phyloP scores from a whole-genome alignment of 129 eudicot species.

The Tanacetum coccineum region DNA sequence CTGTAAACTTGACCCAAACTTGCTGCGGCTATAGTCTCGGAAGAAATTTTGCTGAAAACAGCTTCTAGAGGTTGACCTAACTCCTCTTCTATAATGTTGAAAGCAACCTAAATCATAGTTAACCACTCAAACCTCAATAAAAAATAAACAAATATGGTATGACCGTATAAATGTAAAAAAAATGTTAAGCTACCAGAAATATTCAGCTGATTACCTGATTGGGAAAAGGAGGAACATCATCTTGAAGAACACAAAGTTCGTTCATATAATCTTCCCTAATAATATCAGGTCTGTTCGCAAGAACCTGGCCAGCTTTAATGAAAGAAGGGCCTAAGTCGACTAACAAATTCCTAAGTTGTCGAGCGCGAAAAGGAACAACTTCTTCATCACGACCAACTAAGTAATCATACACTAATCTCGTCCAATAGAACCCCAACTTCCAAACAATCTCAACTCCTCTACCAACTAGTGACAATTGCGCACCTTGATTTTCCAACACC shows the following conservation, averaged over 20 bases:
- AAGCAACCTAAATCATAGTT: constrained; percentile 76
- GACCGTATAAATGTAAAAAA: background rate
- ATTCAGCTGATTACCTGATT: constrained; percentile 61
- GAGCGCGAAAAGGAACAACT: constrained; percentile 97
- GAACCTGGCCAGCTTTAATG: constrained; percentile 99
- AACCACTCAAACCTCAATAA: constrained; percentile 36
- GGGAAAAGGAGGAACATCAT: constrained; percentile 96
- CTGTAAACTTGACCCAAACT: constrained; percentile 98
- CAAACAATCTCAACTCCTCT: constrained; percentile 95
- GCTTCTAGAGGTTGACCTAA: constrained; percentile 96
- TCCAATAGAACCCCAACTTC: constrained; percentile 92
- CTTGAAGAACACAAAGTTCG: constrained; percentile 98
- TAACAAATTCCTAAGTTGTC: constrained; percentile 82
- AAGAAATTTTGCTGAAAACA: constrained; percentile 88
- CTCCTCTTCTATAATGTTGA: constrained; percentile 96
- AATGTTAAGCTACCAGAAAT: constrained; percentile 14
- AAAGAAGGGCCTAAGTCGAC: constrained; percentile 95
- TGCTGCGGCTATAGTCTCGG: constrained; percentile 95
- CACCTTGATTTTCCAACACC: constrained; percentile 90
- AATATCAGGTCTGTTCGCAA: constrained; percentile 97
- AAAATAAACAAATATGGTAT: constrained; percentile 12
- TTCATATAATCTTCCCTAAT: constrained; percentile 99
- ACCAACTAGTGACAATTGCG: constrained; percentile 68
- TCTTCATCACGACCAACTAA: constrained; percentile 94
- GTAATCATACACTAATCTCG: constrained; percentile 74